Base-by-base conservation (phyloP, 2,329 filamentous ascomycete species). In the Parastagonospora nodorum region DNA sequence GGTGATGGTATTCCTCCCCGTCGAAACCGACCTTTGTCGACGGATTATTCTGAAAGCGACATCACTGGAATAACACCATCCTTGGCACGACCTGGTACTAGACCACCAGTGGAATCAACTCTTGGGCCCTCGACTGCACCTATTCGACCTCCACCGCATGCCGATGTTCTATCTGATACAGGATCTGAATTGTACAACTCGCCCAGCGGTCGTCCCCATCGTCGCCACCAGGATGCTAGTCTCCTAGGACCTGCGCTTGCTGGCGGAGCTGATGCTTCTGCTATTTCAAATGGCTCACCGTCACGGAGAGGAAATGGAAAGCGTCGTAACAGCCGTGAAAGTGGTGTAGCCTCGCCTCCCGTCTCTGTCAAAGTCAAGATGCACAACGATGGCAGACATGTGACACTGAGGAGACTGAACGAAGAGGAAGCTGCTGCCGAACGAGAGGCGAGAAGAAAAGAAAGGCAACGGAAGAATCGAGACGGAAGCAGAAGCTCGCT, bases 351-450 rank as follows among this genome's bases (percentile, higher is more conserved):
- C 19, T 84, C 82, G 0, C 83, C 83, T n/a, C 83, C 84, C 2
- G 82, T 86, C 40, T 84, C 81, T 28, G 80, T 88, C 48, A 85
- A 86, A 67, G 80, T 87, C 36, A 85, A 85, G 64, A 84, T 86
- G 79, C 84, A 86, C 68, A 80, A 82, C 50, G 83, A 87, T 56
- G 84, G 84, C 19, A 78, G 83, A 7, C 82, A 85, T 61, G 83
- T 88, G 31, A 88, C 85, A 2, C 75, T 88, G 7, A 78, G 84
- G 27, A 76, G 84, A 10, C 73, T 88, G 24, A 84, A 82, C 9
- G 82, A 85, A 60, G 80, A 85, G 71, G 84, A 87, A 74, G 84
- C 83, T 11, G 82, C 82, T 8, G 83, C 82, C 6, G 82, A 82
- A 55, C 80, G 84, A 27, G 81, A 84, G 58, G 80, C 80, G 8